Conservation (phyloP, 345 rosid species). For the Bretschneidera sinensis region DNA sequence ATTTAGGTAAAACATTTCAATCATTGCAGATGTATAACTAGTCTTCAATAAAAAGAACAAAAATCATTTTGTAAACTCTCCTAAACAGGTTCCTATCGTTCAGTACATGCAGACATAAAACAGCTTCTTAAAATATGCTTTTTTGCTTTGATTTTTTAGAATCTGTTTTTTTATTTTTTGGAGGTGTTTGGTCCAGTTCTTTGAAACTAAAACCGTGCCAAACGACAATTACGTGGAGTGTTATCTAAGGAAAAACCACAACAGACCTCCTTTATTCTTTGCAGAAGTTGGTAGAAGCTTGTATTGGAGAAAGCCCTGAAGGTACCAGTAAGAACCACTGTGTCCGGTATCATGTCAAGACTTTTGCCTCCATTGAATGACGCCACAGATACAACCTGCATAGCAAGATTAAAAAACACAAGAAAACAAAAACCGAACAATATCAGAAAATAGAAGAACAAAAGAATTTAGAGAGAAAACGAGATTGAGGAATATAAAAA, state of each 20-base stretch:
- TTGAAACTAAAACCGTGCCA: neutral
- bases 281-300: constrained; percentile 60
- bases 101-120: too few relatives aligned
- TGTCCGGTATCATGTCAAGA: constrained; percentile 43
- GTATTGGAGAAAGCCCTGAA: constrained; percentile 76
- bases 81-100: too few relatives aligned
- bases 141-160: too few relatives aligned
- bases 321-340: constrained; percentile 67
- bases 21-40: too few relatives aligned
- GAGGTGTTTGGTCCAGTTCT: too few relatives aligned
- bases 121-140: too few relatives aligned
- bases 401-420: neutral
- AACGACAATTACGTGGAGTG: neutral
- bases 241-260: neutral
- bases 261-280: constrained; percentile 63
- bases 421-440: neutral
- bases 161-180: too few relatives aligned
- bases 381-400: constrained; percentile 82
- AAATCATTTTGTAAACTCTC: too few relatives aligned
- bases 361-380: constrained; percentile 56
- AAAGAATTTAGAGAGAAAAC: neutral
- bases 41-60: too few relatives aligned
- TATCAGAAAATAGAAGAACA: neutral
- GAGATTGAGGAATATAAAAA: neutral
- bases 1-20: too few relatives aligned